A percentile compares a stretch with the other conserved stretches of the same genome.
Evolutionary conservation across 495 filamentous ascomycete genomes (phyloP).

Genomic region (Xeromyces bisporus): DNA sequence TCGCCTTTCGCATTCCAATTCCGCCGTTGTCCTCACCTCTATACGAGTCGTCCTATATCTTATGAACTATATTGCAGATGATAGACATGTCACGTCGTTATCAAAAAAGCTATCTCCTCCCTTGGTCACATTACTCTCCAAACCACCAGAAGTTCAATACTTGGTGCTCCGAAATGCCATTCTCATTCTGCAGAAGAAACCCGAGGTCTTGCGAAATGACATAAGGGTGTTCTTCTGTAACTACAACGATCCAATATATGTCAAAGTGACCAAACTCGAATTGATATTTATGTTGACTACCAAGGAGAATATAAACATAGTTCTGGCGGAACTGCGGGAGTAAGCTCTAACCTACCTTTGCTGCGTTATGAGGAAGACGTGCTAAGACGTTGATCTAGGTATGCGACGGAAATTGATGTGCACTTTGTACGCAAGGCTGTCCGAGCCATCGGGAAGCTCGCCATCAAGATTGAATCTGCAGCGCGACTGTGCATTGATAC

Average conservation of each 20-base stretch:
- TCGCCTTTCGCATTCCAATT: constrained; percentile 89
- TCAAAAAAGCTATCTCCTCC: constrained; percentile 92
- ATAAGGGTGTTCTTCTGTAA: constrained; percentile 99
- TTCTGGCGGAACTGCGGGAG: constrained; percentile 86
- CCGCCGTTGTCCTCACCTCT: constrained; percentile 86
- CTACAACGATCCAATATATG: constrained; percentile 99
- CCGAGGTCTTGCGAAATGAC: constrained; percentile 89
- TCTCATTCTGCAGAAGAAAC: constrained; percentile 80
- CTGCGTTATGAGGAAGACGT: neutral
- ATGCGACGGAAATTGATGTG: constrained; percentile 96
- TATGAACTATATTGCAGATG: constrained; percentile 96
- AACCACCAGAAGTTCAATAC: constrained; percentile 95
- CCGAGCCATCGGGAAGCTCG: constrained; percentile 91
- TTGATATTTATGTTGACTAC: constrained; percentile 98
- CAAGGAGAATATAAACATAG: constrained; percentile 90
- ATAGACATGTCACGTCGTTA: constrained; percentile 75
- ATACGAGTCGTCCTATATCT: constrained; percentile 93
- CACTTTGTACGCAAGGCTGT: constrained; percentile 98
- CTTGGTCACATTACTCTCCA: constrained; percentile 85
- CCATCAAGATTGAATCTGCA: constrained; percentile 96
- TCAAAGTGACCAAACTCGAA: constrained; percentile 98
- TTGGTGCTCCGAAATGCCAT: constrained; percentile 87
- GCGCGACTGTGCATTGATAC: constrained; percentile 82
- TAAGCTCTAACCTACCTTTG: constrained; percentile 20
- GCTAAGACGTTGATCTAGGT: constrained; percentile 22